Base-by-base conservation (phyloP, 208 protist species). In the Naegleria lovaniensis region DNA sequence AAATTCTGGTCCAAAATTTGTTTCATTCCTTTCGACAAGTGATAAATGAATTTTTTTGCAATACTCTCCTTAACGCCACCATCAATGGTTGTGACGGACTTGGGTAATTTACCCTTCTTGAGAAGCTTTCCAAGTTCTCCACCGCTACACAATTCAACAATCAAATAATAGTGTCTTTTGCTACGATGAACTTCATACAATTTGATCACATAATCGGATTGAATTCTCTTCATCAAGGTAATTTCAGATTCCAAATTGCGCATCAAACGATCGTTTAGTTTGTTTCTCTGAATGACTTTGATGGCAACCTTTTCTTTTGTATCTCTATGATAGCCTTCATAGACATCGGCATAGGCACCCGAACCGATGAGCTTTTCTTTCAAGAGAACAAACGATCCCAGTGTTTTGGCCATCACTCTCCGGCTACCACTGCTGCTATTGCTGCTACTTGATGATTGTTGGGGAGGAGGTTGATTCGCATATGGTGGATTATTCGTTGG, bases 1-100 rank as follows among this genome's bases (percentile, higher is more conserved):
- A 97, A 67, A 67, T 67, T 39, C 25, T 38, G n/a, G 0, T 55
- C 22, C n/a, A 67, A 5, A 22, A 89, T 67, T 19, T 38, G n/a
- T 67, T 89, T 89, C 15, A 89, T 29, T 15, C 85, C 85, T 22
- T 89, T 67, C 13, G 85, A 15, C 15, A 89, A 43, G 13, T 89
- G 36, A 22, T 38, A 40, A 22, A 89, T 15, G 29, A 89, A 89
- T 36, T 67, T 67, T 16, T 39, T 33, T n/a, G 25, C 85, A 7
- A 89, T 22, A 16, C 38, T 7, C 39, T 52, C 43, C n/a, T 39
- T 39, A 0, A 88, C 22, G 9, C 67, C 67, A 9, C 67, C 67
- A 36, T 36, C 19, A 36, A n/a, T 7, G n/a, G 19, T 79, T 33
- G n/a, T 36, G 9, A 79, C 16, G 5, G 19, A 19, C 29, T 79